Base-by-base conservation (phyloP, 257 asterid genomes). In the Solanum tarapatanum region DNA sequence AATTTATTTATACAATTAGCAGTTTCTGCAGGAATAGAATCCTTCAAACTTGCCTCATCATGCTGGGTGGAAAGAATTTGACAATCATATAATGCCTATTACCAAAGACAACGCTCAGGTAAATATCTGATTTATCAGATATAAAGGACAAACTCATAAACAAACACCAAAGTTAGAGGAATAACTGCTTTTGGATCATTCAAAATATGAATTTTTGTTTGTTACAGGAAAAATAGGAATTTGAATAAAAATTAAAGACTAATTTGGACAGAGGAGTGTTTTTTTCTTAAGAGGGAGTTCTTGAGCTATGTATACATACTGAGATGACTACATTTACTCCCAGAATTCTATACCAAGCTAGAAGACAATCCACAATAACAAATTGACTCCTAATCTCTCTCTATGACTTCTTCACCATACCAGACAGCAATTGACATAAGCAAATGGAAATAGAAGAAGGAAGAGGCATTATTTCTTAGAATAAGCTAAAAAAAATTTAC, bases 41-140 rank as follows among this genome's bases (percentile, higher is more conserved):
- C 93, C 91, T 91, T 93, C 92, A 84, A 58, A 87, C 84, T 89
- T 84, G 88, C 89, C 66, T 72, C 91, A 66, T 90, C 92, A 79
- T 90, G 88, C 88, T 92, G 91, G 86, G 89, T 48, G 75, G 89
- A 86, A 91, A 88, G 89, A 87, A 76, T 90, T 90, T 93, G 91
- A 85, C 98, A 93, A 86, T 96, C 98, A 82, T 90, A 86, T 72
- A 97, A 89, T 8, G 99, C 91, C 99, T 95, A 97, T 93, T 89
- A 79, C 75, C 89, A 84, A 87, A 80, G 75, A 16, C 69, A 88
- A 84, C 74, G 45, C 86, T 82, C 75, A 87, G 66, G 74, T 83
- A 55, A 79, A 68, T 69, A 45, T 41, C 73, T 89, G 33, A 2
- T 36, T 66, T 26, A 24, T 62, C 68, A 5, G 83, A 76, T 70